Percentiles rank a stretch among this genome's conserved stretches.
Evolutionary conservation across 129 eudicot species (phyloP).

Genomic region (Flaveria ramosissima): DNA sequence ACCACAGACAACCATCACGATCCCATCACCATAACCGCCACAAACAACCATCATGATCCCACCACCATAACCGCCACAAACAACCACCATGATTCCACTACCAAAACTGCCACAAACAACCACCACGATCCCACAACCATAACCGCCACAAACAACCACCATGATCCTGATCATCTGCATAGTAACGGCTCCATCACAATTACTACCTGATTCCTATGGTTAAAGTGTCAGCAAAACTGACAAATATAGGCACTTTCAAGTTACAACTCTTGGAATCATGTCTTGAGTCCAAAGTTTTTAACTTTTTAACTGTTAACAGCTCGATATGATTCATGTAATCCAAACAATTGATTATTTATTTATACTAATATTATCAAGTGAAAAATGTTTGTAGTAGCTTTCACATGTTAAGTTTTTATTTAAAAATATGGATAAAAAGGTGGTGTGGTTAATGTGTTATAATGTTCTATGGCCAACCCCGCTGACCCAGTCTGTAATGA

Average conservation of each 20-base stretch:
- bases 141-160: conserved; percentile 14
- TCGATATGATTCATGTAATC: conserved; percentile 16
- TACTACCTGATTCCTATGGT: conserved; percentile 14
- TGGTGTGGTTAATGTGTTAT: not conserved
- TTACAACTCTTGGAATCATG: not conserved
- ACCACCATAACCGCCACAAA: no score
- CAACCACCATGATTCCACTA: no score
- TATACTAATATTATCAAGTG: conserved; percentile 18
- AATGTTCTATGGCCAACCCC: not conserved
- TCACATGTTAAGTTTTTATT: no score
- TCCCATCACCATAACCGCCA: no score
- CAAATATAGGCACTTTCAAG: not conserved
- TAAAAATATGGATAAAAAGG: not conserved
- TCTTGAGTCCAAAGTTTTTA: conserved; percentile 8
- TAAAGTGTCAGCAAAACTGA: not conserved
- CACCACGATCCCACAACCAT: not conserved
- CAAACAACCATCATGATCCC: no score
- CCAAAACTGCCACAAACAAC: no score
- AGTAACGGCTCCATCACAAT: conserved; percentile 10
- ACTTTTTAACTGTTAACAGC: not conserved
- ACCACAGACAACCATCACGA: no score
- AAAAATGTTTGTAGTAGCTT: not conserved
- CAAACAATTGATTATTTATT: conserved; percentile 12
- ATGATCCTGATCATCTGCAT: not conserved
- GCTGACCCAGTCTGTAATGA: not conserved